Conservation (phyloP, 306 rosid genomes). For the Coriaria nepalensis region DNA sequence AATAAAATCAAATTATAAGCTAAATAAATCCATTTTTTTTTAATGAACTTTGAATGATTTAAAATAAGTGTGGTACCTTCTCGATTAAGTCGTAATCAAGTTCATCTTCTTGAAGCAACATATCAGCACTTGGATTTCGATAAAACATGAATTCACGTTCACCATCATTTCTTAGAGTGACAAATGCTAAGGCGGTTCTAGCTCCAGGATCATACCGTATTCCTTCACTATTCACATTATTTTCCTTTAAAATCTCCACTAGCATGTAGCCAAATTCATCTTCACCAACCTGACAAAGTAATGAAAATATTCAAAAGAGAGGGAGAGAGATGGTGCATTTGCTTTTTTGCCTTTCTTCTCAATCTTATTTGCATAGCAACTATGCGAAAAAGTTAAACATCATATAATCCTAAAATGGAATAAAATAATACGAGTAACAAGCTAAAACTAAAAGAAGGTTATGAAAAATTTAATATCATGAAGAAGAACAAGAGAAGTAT, state of each 20-base stretch:
- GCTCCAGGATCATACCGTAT: conserved; percentile 88
- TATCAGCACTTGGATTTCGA: conserved; percentile 96
- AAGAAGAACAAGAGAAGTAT: too few relatives aligned
- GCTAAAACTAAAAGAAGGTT: too few relatives aligned
- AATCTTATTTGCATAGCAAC: too few relatives aligned
- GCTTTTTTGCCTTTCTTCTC: neutral
- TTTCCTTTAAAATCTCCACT: conserved; percentile 70
- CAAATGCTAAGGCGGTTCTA: conserved; percentile 94
- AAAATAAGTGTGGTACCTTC: conserved; percentile 31
- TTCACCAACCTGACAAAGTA: conserved; percentile 66
- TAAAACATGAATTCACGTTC: conserved; percentile 99
- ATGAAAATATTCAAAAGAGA: conserved; percentile 4
- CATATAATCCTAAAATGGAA: too few relatives aligned
- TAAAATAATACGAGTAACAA: too few relatives aligned
- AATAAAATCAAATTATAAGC: neutral
- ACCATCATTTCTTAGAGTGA: conserved; percentile 73
- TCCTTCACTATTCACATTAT: conserved; percentile 74
- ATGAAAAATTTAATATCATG: too few relatives aligned
- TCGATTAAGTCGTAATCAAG: conserved; percentile 59
- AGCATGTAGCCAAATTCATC: conserved; percentile 99
- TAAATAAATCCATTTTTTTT: too few relatives aligned
- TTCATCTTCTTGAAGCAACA: conserved; percentile 79
- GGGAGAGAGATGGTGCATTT: neutral
- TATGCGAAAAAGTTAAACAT: too few relatives aligned
- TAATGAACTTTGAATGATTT: conserved; percentile 1